Percentiles rank a stretch among this genome's conserved stretches.
These are phyloP conservation scores for Phlebiopsis flavidoalba DNA, from an alignment of 768 basidiomycete species.

Conservation along the genomic window DNA sequence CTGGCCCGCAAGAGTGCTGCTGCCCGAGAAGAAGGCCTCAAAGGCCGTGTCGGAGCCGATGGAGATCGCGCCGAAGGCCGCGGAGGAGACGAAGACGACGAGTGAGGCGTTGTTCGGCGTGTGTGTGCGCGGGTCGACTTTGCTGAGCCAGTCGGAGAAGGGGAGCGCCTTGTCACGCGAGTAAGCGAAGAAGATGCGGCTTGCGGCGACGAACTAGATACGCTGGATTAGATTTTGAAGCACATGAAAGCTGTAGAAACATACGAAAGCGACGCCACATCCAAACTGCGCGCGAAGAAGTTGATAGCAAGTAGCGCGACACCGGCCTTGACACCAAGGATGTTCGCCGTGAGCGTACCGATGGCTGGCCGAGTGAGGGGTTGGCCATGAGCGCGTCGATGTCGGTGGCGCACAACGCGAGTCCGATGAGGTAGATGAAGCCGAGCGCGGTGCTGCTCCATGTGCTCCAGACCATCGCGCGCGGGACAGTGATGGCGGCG, in stretches of 20 bases:
- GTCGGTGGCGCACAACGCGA: constrained; percentile 13
- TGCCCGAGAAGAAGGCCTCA: constrained; percentile 16
- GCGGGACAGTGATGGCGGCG: constrained; percentile 13
- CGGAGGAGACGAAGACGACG: constrained; percentile 12
- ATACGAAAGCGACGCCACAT: constrained; percentile 15
- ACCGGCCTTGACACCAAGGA: constrained; percentile 11
- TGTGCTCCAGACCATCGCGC: constrained; percentile 15
- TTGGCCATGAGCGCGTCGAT: constrained; percentile 14
- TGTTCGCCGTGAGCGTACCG: constrained; percentile 12
- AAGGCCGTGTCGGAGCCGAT: constrained; percentile 13
- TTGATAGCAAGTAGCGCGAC: constrained; percentile 14
- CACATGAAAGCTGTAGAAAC: not conserved
- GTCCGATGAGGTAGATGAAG: constrained; percentile 12
- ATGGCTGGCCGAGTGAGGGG: constrained; percentile 17
- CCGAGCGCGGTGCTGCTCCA: constrained; percentile 9
- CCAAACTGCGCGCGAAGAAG: constrained; percentile 16
- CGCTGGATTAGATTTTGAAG: not conserved
- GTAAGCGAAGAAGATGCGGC: constrained; percentile 17
- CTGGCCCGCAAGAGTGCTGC: constrained; percentile 11
- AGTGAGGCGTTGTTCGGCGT: constrained; percentile 16
- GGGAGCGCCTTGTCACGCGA: constrained; percentile 15
- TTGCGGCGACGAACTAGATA: constrained; percentile 13
- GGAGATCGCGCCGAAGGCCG: constrained; percentile 15
- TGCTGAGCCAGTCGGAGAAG: constrained; percentile 13
- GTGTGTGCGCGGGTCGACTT: constrained; percentile 12